Base-by-base conservation (phyloP, 2,329 filamentous ascomycete species). In the Annulohypoxylon truncatum region DNA sequence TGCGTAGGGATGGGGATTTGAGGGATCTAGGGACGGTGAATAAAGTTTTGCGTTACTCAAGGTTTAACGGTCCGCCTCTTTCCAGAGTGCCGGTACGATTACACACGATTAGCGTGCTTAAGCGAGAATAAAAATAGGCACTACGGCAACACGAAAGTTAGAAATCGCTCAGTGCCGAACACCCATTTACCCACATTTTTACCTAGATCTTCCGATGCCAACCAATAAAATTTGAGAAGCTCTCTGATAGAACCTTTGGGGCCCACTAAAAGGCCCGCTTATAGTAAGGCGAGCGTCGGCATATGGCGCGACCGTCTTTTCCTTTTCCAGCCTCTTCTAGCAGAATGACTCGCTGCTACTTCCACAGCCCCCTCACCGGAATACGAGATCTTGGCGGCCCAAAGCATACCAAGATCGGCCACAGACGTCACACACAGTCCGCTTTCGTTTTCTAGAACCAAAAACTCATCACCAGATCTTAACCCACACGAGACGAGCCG, bases 361-460 rank as follows among this genome's bases (percentile, higher is more conserved):
- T 42, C 57, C 55, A 60, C 50, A 64, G 57, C 53, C 61, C 68
- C 63, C 55, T 53, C 42, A 57, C 18, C n/a, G 40, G 50, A 72
- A 75, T 74, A 75, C 73, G 73, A 75, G 72, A 67, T 74, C 68
- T 73, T 72, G 72, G 73, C 72, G 46, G 61, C 54, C 58, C n/a
- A 54, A 61, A 53, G 59, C 51, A 62, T 64, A 35, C 42, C 47
- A 48, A 42, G 67, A 71, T 72, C 68, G 53, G 44, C 64, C 24
- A 20, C 61, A 59, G 69, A 73, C 70, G 70, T 73, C 69, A 73
- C 67, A 67, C 46, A 24, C 38, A 50, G 59, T 54, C 62, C 58
- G 52, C 53, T 59, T 67, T 51, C 50, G 59, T 51, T 63, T 20
- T 47, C 51, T 53, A 61, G 42, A 58, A 44, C 22, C 29, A 24